phyloP scores from a whole-genome alignment of 371 early-diverging fungal genomes.

The Actinomortierella ambigua region DNA sequence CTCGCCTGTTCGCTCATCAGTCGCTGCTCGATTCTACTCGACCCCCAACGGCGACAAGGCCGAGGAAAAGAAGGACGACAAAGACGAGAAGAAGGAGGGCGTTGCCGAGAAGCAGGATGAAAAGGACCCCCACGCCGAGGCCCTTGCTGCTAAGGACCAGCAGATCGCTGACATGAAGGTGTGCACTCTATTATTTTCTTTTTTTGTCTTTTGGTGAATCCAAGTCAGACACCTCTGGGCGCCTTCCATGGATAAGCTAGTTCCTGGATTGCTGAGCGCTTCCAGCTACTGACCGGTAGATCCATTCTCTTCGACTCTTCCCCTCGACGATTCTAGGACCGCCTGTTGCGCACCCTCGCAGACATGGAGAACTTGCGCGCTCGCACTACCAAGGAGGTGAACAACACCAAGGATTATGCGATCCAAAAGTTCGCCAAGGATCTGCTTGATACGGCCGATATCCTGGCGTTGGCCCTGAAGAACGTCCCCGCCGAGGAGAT shows the following conservation, averaged over 20 bases:
- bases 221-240: too few species aligned
- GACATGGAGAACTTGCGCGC: slow-evolving; percentile 95
- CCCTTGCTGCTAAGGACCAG: slow-evolving; percentile 76
- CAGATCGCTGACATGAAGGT: slow-evolving; percentile 84
- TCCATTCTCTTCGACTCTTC: neutral
- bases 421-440: slow-evolving; percentile 98
- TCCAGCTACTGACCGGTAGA: too few species aligned
- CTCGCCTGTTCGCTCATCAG: too few species aligned
- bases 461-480: slow-evolving; percentile 86
- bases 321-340: slow-evolving; percentile 52
- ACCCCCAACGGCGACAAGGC: neutral
- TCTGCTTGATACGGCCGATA: slow-evolving; percentile 91
- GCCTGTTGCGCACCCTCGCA: slow-evolving; percentile 89
- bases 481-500: slow-evolving; percentile 73
- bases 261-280: too few species aligned
- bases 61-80: slow-evolving; percentile 8
- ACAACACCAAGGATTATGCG: slow-evolving; percentile 80
- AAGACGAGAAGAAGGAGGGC: slow-evolving; percentile 7
- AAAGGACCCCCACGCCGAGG: slow-evolving; percentile 42
- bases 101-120: slow-evolving; percentile 12
- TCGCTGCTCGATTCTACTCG: slow-evolving; percentile 2
- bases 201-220: neutral
- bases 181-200: slow-evolving; percentile 3
- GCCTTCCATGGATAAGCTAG: too few species aligned
- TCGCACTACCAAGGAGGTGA: slow-evolving; percentile 88